phyloP scores from a whole-genome alignment of 768 basidiomycete species.

The Myochromella boudieri region DNA sequence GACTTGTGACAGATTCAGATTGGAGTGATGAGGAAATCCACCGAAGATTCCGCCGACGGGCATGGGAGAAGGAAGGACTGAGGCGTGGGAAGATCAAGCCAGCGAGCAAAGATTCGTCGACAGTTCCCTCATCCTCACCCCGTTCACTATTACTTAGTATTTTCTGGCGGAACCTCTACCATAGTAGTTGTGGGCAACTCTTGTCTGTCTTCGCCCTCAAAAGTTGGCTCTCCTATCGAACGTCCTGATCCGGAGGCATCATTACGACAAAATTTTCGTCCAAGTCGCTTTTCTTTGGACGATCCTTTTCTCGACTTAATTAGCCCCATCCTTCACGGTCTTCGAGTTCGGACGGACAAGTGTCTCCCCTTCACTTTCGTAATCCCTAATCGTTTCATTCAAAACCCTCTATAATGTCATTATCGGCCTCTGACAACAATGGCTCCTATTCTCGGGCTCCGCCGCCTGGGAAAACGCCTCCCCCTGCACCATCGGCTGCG shows the following conservation, averaged over 20 bases:
- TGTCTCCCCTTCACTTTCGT: slow-evolving; percentile 41
- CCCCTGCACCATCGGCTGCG: slow-evolving; percentile 87
- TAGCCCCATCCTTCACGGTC: slow-evolving; percentile 25
- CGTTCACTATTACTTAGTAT: slow-evolving; percentile 53
- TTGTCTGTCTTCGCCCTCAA: slow-evolving; percentile 32
- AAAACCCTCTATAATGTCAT: slow-evolving; percentile 81
- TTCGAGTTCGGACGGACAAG: slow-evolving; percentile 30
- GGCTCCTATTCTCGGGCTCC: slow-evolving; percentile 79
- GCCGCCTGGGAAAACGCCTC: slow-evolving; percentile 83
- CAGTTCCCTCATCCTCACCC: slow-evolving; percentile 38
- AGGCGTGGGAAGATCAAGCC: slow-evolving; percentile 35
- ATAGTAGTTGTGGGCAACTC: slow-evolving; percentile 53
- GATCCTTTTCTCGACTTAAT: slow-evolving; percentile 29
- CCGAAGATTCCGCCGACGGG: slow-evolving; percentile 25
- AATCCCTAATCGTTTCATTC: slow-evolving; percentile 82
- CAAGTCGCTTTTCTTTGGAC: slow-evolving; percentile 13
- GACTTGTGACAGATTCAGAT: slow-evolving; percentile 14
- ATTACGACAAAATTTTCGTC: slow-evolving; percentile 22
- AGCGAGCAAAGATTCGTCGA: slow-evolving; percentile 29
- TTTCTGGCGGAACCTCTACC: slow-evolving; percentile 51
- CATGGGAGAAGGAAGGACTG: slow-evolving; percentile 23
- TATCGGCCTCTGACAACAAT: slow-evolving; percentile 83
- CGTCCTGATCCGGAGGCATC: slow-evolving; percentile 20
- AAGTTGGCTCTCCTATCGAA: slow-evolving; percentile 20
- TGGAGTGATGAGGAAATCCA: slow-evolving; percentile 22